Percentiles rank a stretch among this genome's conserved stretches.
These are phyloP conservation scores for Hericium rajendrae DNA, from an alignment of 768 basidiomycete genomes.

Conservation along the genomic window DNA sequence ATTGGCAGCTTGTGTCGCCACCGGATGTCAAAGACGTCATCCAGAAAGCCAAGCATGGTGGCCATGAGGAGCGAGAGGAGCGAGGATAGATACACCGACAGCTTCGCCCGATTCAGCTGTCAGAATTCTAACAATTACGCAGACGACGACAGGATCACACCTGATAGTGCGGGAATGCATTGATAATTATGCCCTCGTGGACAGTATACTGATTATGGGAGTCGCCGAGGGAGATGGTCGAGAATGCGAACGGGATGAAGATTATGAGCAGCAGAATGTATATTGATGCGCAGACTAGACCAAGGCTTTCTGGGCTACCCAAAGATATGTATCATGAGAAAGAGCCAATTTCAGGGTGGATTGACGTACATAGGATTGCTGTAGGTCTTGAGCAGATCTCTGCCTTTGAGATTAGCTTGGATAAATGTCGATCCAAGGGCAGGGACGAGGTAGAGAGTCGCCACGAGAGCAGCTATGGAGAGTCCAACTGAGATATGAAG, in stretches of 20 bases:
- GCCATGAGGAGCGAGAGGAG: constrained; percentile 88
- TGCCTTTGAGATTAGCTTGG: constrained; percentile 73
- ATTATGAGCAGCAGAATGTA: constrained; percentile 83
- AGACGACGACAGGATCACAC: constrained; percentile 26
- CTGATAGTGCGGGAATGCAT: constrained; percentile 73
- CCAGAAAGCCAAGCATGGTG: constrained; percentile 89
- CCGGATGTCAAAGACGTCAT: constrained; percentile 96
- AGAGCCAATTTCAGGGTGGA: neutral
- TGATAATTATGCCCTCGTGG: constrained; percentile 53
- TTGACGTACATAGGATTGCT: constrained; percentile 54
- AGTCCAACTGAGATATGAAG: constrained; percentile 77
- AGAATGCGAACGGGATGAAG: constrained; percentile 95
- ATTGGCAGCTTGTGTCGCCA: constrained; percentile 98
- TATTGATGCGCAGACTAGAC: constrained; percentile 81
- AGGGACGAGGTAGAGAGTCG: constrained; percentile 73
- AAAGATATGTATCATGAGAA: neutral
- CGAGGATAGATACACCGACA: constrained; percentile 89
- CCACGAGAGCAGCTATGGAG: constrained; percentile 72
- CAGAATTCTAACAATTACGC: neutral
- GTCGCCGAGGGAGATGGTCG: constrained; percentile 49
- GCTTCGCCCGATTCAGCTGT: constrained; percentile 28
- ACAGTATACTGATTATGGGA: constrained; percentile 29
- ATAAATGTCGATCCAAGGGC: constrained; percentile 73
- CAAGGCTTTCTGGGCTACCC: constrained; percentile 84
- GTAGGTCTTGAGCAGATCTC: constrained; percentile 80